A percentile compares a stretch with the other conserved stretches of the same genome.
phyloP scores from a whole-genome alignment of 2,329 filamentous ascomycete genomes.

The Fusarium buharicum region DNA sequence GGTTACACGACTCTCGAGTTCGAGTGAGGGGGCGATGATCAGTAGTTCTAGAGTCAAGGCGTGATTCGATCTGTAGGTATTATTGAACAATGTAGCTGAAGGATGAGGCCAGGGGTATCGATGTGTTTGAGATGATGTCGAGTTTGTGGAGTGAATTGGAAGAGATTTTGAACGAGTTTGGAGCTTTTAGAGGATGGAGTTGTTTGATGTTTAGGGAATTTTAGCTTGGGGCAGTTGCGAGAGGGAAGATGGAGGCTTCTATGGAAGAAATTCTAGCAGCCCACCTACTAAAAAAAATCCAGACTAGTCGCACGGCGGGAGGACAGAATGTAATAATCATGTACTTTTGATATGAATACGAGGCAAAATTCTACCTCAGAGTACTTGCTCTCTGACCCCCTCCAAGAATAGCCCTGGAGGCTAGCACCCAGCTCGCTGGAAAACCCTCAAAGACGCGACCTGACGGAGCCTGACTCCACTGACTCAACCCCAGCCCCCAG shows the following conservation, averaged over 20 bases:
- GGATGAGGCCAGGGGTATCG: conserved; percentile 19
- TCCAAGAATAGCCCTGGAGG: conserved; percentile 23
- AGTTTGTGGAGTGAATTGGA: neutral
- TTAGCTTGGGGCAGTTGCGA: conserved; percentile 30
- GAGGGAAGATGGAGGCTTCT: conserved; percentile 26
- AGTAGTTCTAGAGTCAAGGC: conserved; percentile 17
- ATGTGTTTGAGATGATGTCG: conserved; percentile 2
- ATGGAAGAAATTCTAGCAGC: conserved; percentile 37
- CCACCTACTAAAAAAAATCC: conserved; percentile 34
- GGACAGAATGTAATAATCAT: neutral
- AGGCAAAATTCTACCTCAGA: neutral
- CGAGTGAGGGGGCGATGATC: conserved; percentile 36
- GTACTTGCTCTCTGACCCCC: neutral
- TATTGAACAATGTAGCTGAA: conserved; percentile 1
- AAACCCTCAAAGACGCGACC: conserved; percentile 23
- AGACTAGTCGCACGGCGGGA: conserved; percentile 5
- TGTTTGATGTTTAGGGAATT: conserved; percentile 33
- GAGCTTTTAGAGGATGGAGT: conserved; percentile 9
- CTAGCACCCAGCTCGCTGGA: conserved; percentile 22
- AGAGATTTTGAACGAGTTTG: conserved; percentile 12
- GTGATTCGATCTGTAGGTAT: conserved; percentile 16
- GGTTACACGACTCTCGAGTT: conserved; percentile 35
- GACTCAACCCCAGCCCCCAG: conserved; percentile 17
- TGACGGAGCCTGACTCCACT: conserved; percentile 10
- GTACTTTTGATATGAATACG: neutral